Percentiles rank a stretch among this genome's conserved stretches.
Conservation (phyloP, 2,329 filamentous ascomycete species). For the Fusarium clavum region DNA sequence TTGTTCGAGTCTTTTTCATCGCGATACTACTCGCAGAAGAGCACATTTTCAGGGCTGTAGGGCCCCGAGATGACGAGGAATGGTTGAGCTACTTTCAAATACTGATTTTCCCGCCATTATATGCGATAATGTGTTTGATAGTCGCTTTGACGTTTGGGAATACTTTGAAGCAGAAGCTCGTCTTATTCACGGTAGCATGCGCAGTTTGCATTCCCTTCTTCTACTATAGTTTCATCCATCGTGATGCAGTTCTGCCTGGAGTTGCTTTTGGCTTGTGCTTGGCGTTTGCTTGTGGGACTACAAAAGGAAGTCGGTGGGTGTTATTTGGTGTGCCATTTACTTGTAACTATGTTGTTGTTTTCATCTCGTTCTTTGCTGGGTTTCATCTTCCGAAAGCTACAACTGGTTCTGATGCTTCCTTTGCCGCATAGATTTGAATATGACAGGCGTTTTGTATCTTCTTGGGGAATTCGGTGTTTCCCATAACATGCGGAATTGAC, state of each 20-base stretch:
- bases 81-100: background rate
- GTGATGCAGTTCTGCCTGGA: background rate
- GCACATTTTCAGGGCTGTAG: background rate
- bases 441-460: too few species aligned
- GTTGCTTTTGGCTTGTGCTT: background rate
- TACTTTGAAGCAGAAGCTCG: accelerated
- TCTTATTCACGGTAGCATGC: accelerated
- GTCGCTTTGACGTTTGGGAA: accelerated
- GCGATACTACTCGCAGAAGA: accelerated
- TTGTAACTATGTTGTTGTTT: background rate
- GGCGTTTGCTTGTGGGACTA: background rate
- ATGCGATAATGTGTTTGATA: background rate
- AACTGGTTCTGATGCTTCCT: too few species aligned
- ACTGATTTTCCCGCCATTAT: background rate
- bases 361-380: background rate
- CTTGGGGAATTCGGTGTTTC: too few species aligned
- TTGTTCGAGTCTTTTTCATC: accelerated
- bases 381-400: too few species aligned
- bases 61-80: too few species aligned
- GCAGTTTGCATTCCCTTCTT: background rate
- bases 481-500: too few species aligned
- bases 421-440: too few species aligned
- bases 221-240: background rate
- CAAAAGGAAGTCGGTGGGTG: background rate
- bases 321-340: background rate